Conservation (phyloP, 768 basidiomycete species). For the Trametes villosa region DNA sequence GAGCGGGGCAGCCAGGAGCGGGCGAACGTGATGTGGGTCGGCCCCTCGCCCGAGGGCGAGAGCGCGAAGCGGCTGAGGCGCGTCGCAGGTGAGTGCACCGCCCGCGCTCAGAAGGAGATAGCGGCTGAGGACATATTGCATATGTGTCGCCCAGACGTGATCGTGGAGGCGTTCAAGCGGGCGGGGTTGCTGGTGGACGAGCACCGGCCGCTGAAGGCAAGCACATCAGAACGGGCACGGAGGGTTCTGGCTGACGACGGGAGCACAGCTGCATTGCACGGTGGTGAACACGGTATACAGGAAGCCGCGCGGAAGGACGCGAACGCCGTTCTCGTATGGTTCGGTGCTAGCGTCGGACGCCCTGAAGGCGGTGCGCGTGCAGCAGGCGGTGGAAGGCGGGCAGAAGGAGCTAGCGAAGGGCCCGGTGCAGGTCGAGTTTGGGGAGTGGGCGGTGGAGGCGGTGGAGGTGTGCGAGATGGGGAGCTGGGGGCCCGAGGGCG, state of each 20-base stretch:
- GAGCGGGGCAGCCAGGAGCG: slow-evolving; percentile 39
- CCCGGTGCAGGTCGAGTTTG: slow-evolving; percentile 49
- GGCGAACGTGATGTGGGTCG: slow-evolving; percentile 62
- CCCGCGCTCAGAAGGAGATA: neutral
- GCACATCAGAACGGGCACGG: neutral
- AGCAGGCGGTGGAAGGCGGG: neutral
- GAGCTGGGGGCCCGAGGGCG: slow-evolving; percentile 62
- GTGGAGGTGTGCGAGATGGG: slow-evolving; percentile 76
- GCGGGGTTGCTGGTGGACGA: slow-evolving; percentile 40
- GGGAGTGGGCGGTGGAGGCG: slow-evolving; percentile 55
- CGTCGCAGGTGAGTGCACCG: slow-evolving; percentile 38
- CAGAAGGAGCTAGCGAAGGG: slow-evolving; percentile 1
- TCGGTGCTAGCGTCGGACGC: slow-evolving; percentile 39
- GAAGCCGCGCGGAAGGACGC: slow-evolving; percentile 30
- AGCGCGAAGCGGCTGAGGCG: slow-evolving; percentile 35
- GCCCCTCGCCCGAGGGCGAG: slow-evolving; percentile 45
- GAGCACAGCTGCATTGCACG: slow-evolving; percentile 42
- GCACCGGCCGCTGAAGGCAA: slow-evolving; percentile 40
- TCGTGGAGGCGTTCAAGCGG: slow-evolving; percentile 34
- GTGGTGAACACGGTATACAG: slow-evolving; percentile 43
- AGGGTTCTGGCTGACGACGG: neutral
- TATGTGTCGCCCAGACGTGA: slow-evolving; percentile 36
- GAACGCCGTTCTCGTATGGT: slow-evolving; percentile 49
- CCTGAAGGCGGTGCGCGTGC: slow-evolving; percentile 23
- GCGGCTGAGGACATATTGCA: neutral